phyloP scores from a whole-genome alignment of 2,329 filamentous ascomycete species.

The Trichophyton benhamiae region DNA sequence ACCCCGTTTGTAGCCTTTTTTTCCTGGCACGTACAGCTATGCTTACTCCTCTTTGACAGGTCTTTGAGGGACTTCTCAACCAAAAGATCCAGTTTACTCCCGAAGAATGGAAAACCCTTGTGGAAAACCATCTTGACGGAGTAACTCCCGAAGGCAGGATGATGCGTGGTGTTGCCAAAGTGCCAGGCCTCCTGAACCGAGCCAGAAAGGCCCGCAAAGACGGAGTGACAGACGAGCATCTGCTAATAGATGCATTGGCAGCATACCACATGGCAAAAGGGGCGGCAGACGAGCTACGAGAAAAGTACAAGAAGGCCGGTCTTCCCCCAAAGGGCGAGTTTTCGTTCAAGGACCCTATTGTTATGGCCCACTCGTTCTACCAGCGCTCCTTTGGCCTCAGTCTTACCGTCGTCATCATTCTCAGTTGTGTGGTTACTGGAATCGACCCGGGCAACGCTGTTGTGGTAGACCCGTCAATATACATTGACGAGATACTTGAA shows the following conservation, averaged over 20 bases:
- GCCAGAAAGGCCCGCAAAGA: slow-evolving; percentile 11
- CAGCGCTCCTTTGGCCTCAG: slow-evolving; percentile 25
- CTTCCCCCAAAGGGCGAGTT: background rate
- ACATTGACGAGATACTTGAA: slow-evolving; percentile 19
- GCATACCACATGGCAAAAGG: slow-evolving; percentile 18
- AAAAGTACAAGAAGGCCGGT: slow-evolving; percentile 1
- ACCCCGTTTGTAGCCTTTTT: background rate
- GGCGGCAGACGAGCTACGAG: slow-evolving; percentile 13
- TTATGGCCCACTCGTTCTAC: slow-evolving; percentile 19
- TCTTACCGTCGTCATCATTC: slow-evolving; percentile 21
- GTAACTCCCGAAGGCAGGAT: slow-evolving; percentile 21
- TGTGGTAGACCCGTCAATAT: slow-evolving; percentile 15
- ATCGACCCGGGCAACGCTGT: slow-evolving; percentile 17
- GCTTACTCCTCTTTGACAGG: slow-evolving; percentile 12
- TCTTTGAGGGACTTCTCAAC: slow-evolving; percentile 28
- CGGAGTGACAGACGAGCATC: slow-evolving; percentile 4
- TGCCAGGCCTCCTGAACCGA: slow-evolving; percentile 23
- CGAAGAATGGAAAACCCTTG: slow-evolving; percentile 25
- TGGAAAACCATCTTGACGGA: slow-evolving; percentile 21
- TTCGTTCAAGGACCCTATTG: background rate
- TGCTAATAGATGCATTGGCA: slow-evolving; percentile 17
- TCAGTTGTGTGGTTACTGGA: slow-evolving; percentile 24
- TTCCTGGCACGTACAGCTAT: background rate
- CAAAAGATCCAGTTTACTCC: slow-evolving; percentile 22
- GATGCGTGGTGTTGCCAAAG: slow-evolving; percentile 20